These are phyloP conservation scores for Pichia sp. DNA, from an alignment of 1,139 yeast species.

Conservation along the genomic window DNA sequence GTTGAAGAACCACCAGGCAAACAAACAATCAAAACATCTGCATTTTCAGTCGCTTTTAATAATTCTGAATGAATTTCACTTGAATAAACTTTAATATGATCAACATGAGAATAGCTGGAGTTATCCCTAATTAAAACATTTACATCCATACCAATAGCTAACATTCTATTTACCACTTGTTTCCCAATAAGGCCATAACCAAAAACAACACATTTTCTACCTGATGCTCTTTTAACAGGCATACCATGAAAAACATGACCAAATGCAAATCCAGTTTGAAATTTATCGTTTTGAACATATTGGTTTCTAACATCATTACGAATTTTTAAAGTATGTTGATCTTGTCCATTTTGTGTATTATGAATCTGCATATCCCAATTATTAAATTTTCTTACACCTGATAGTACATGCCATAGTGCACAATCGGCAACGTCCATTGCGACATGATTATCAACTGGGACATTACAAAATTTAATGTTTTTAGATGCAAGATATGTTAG, in stretches of 20 bases:
- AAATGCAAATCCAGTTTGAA: slow-evolving; percentile 26
- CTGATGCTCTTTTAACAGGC: slow-evolving; percentile 4
- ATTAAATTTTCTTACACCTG: slow-evolving; percentile 56
- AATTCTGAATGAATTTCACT: slow-evolving; percentile 21
- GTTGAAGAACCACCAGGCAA: slow-evolving; percentile 65
- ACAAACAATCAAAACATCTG: slow-evolving; percentile 60
- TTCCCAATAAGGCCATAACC: slow-evolving; percentile 80
- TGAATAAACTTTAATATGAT: neutral
- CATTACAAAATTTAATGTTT: slow-evolving; percentile 56
- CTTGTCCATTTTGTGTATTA: neutral
- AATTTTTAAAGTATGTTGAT: slow-evolving; percentile 11
- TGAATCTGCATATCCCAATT: slow-evolving; percentile 41
- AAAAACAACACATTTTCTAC: slow-evolving; percentile 46
- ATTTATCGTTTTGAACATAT: neutral
- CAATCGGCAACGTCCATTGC: slow-evolving; percentile 76
- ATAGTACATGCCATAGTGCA: slow-evolving; percentile 54
- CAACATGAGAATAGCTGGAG: slow-evolving; percentile 1
- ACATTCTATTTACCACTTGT: slow-evolving; percentile 52
- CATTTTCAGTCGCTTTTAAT: slow-evolving; percentile 31
- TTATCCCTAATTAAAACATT: slow-evolving; percentile 10
- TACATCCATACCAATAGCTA: slow-evolving; percentile 57
- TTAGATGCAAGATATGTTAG: slow-evolving; percentile 35
- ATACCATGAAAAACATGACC: slow-evolving; percentile 43
- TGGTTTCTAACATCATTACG: slow-evolving; percentile 15
- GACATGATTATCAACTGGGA: slow-evolving; percentile 47